Conservation (phyloP, 768 basidiomycete genomes). For the Leccinum subgranulosum region DNA sequence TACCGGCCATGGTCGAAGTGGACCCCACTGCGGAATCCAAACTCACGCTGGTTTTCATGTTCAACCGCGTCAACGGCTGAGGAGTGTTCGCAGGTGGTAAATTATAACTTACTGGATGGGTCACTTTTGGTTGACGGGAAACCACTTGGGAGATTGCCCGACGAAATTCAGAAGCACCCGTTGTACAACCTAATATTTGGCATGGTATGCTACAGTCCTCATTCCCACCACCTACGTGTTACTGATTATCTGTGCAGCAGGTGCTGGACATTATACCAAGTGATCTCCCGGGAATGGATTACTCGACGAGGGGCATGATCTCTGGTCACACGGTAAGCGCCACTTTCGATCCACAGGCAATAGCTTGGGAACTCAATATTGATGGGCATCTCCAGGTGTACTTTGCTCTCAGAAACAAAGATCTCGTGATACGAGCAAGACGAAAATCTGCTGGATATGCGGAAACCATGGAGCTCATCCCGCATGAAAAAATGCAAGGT, state of each 20-base stretch:
- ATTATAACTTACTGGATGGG: conserved; percentile 24
- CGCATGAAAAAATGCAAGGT: conserved; percentile 8
- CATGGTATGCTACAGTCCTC: conserved; percentile 6
- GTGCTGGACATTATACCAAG: conserved; percentile 22
- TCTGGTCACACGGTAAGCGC: conserved; percentile 17
- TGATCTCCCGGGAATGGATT: conserved; percentile 27
- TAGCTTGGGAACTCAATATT: neutral
- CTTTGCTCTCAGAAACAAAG: conserved; percentile 16
- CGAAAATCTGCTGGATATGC: neutral
- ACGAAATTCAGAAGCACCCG: conserved; percentile 14
- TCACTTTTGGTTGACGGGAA: conserved; percentile 27
- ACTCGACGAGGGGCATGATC: conserved; percentile 16
- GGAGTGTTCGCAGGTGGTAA: conserved; percentile 20
- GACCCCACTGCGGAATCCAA: conserved; percentile 7
- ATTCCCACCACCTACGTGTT: too few species aligned
- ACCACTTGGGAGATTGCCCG: conserved; percentile 23
- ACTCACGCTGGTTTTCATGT: conserved; percentile 23
- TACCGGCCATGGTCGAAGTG: conserved; percentile 26
- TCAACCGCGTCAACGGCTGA: conserved; percentile 5
- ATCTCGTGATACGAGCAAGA: conserved; percentile 21
- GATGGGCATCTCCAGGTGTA: conserved; percentile 13
- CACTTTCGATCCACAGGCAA: neutral
- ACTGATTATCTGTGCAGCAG: conserved; percentile 14
- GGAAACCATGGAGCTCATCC: conserved; percentile 21
- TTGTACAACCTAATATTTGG: conserved; percentile 22